Base-by-base conservation (phyloP, 306 rosid species). In the Argentina anserina region DNA sequence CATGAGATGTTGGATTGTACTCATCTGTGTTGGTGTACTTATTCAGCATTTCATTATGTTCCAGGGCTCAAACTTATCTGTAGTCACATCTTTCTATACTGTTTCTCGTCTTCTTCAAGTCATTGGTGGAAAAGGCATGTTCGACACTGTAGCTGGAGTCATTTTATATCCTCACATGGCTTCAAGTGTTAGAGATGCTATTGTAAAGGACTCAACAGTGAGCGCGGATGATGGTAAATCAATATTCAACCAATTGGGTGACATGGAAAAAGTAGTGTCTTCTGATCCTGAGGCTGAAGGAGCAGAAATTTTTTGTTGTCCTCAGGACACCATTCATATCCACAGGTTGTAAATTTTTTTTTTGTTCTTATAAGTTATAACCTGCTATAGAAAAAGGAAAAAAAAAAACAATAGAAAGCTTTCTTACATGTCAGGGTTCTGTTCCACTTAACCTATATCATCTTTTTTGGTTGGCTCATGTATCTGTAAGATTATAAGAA, bases 31-130 rank as follows among this genome's bases (percentile, higher is more conserved):
- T 62, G 56, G 80, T 73, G 76, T 66, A 33, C 76, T 84, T 49
- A 81, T 60, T 81, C 53, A 46, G 66, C 41, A 46, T 71, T 71
- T 74, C 26, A 74, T 80, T 81, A 61, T 81, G 37, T 46, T 70
- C 31, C 87, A 92, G 96, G 92, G 66, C 26, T 78, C 79, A 79
- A 83, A 84, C 71, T 77, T 92, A 42, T 89, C 97, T 43, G 77
- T 86, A 49, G 78, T 82, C 73, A 80, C 83, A 15, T 83, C 92
- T 56, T 69, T 92, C 75, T 89, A 87, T 75, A 73, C 88, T 31
- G 65, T 89, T 68, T 86, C 90, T 50, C 73, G 81, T 71, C 87
- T 92, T 81, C 87, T 92, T 84, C 97, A 89, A 87, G 93, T 92
- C 73, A 74, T 92, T 41, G 92, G 89, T 68, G 96, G 93, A 77